Conservation (phyloP, 768 basidiomycete genomes). For the Coprinopsis cinerea region DNA sequence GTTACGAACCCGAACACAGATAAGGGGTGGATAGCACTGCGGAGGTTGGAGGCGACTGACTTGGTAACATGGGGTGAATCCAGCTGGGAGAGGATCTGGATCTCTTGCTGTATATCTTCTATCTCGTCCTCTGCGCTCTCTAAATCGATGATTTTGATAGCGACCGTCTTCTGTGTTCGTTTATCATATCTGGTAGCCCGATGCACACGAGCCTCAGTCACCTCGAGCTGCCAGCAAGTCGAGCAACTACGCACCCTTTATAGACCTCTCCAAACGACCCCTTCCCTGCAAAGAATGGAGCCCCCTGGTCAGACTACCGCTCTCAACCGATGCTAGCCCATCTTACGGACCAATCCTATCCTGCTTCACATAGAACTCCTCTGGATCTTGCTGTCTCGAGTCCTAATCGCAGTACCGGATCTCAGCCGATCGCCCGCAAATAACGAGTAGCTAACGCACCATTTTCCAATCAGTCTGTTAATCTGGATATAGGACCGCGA, state of each 20-base stretch:
- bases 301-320: slow-evolving; percentile 9
- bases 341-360: slow-evolving; percentile 78
- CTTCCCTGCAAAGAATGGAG: slow-evolving; percentile 57
- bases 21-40: neutral
- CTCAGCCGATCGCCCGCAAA: slow-evolving; percentile 16
- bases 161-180: slow-evolving; percentile 92
- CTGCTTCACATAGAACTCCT: slow-evolving; percentile 95
- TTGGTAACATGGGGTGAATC: slow-evolving; percentile 96
- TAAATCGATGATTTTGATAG: slow-evolving; percentile 99
- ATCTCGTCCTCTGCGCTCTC: slow-evolving; percentile 99
- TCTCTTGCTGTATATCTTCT: slow-evolving; percentile 98
- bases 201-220: slow-evolving; percentile 12
- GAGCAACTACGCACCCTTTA: slow-evolving; percentile 65
- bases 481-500: slow-evolving; percentile 7
- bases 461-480: slow-evolving; percentile 15
- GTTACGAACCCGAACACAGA: slow-evolving; percentile 11
- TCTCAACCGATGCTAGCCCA: slow-evolving; percentile 3
- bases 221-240: slow-evolving; percentile 9
- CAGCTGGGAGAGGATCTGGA: slow-evolving; percentile 93
- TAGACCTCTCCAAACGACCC: slow-evolving; percentile 99
- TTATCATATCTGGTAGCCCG: slow-evolving; percentile 72
- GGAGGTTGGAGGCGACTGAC: slow-evolving; percentile 40
- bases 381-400: slow-evolving; percentile 77
- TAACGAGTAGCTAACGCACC: slow-evolving; percentile 16
- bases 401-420: slow-evolving; percentile 41